Evolutionary conservation across 2,329 filamentous ascomycete species (phyloP), one percentile per base, ranked within the genome.

Genomic region (Rhynchosporium secalis): DNA sequence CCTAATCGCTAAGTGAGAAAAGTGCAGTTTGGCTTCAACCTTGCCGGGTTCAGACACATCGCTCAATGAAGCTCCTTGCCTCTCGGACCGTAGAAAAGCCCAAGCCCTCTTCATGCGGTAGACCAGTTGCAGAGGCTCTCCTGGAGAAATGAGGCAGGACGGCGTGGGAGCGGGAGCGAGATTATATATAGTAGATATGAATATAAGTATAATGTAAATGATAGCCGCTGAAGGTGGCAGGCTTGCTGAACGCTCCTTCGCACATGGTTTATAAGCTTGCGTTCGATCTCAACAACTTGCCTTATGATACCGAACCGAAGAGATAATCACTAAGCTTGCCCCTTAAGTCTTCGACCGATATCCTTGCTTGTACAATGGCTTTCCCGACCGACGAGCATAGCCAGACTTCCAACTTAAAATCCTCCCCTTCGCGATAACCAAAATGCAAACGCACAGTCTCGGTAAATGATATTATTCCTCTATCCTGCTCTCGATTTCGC

Each of bases 311-410:
- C 15, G 59, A 52, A 7, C 51, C 47, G 43, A 59, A 62, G 61
- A 62, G 61, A 59, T 62, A 62, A 41, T 49, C 48, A 63, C 51
- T 41, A 63, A 63, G 57, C 26, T 56, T 60, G 45, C n/a, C 46
- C 56, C 49, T 60, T 36, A 63, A 60, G 31, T 56, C 56, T 63
- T 63, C 57, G 9, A 48, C 41, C 13, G 56, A 49, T 12, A 31
- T 49, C 29, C 10, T 31, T 49, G 28, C 47, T 49, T 49, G 47
- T 33, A 28, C 31, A 28, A 49, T 28, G 28, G 26, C 47, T 31
- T 28, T 49, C 47, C 47, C 20, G 29, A 33, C 20, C 46, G 47
- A 49, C 8, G 28, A 29, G 33, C 47, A 49, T 49, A 49, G 47
- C 47, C 28, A 49, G 20, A 49, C 20, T 9, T 49, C 47, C 20